These are phyloP conservation scores for Pleurotus cornucopiae DNA, from an alignment of 768 basidiomycete genomes.

Conservation along the genomic window DNA sequence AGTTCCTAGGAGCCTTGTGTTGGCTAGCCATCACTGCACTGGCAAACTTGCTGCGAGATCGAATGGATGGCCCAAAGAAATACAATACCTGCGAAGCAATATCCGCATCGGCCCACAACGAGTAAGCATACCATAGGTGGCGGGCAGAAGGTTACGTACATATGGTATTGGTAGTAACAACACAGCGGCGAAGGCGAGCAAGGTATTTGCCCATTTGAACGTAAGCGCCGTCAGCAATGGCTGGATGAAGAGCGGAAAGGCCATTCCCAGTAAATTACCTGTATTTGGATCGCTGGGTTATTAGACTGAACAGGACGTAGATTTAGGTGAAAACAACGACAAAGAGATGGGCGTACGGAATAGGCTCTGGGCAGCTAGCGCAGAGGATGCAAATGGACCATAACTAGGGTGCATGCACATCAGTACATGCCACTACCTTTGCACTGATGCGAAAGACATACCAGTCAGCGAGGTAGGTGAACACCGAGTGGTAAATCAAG, in stretches of 20 bases:
- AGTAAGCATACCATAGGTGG: not conserved
- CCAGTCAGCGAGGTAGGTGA: slow-evolving; percentile 60
- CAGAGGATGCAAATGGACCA: slow-evolving; percentile 55
- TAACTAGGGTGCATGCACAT: slow-evolving; percentile 23
- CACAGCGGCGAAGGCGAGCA: slow-evolving; percentile 49
- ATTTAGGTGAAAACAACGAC: no score
- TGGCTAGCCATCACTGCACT: slow-evolving; percentile 22
- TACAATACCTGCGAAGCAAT: slow-evolving; percentile 28
- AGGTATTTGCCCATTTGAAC: slow-evolving; percentile 58
- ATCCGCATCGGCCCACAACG: no score
- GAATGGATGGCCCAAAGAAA: slow-evolving; percentile 37
- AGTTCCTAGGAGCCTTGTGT: not conserved
- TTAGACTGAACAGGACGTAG: no score
- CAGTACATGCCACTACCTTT: not conserved
- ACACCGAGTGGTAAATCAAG: slow-evolving; percentile 49
- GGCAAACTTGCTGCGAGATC: slow-evolving; percentile 37
- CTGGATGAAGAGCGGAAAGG: slow-evolving; percentile 60
- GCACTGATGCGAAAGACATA: slow-evolving; percentile 21
- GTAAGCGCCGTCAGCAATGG: slow-evolving; percentile 54
- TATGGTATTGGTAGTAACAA: slow-evolving; percentile 58
- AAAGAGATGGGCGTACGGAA: slow-evolving; percentile 31
- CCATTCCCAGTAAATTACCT: slow-evolving; percentile 48
- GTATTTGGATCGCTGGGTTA: not conserved
- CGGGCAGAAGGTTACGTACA: slow-evolving; percentile 26
- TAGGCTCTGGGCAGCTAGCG: slow-evolving; percentile 58